Evolutionary conservation across 2,329 filamentous ascomycete genomes (phyloP), one percentile per base, ranked within the genome.

Genomic region (Curvularia eragrostidis): DNA sequence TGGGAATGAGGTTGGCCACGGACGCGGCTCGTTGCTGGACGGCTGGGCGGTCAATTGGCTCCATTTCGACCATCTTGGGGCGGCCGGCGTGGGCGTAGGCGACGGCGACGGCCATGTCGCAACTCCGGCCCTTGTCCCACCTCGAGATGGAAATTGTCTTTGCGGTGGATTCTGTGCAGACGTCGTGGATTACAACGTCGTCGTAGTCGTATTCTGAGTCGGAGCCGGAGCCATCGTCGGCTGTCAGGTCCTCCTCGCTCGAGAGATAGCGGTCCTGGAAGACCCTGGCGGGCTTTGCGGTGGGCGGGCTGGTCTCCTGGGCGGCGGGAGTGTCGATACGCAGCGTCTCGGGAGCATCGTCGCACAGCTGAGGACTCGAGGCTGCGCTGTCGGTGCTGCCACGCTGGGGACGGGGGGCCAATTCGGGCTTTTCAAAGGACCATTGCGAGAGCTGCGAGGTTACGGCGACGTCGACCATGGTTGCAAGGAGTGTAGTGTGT

Each of bases 201-300:
- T 73, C 74, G 48, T 70, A 74, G 62, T 75, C 72, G 54, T 68
- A 69, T 42, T 62, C 60, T 2, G 63, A 68, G 12, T 70, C 71
- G 0, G 68, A 71, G 5, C 34, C 48, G 1, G 42, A 70, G 48
- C 64, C 69, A 46, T 74, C 66, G 53, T 75, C 75, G 59, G 72
- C 71, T 9, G 75, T 74, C 10, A 77, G 68, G 54, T 76, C 74
- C 52, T 78, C 75, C 49, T 78, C 75, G 50, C 73, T 76, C 5
- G 74, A 77, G 38, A 77, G 68, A 57, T 78, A 78, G 19, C 73
- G 69, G 41, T 77, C 69, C 52, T 77, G 74, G 58, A 77, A 66
- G 48, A 67, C 58, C 43, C 67, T 51, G 53, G 58, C 59, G 19
- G 74, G 67, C 52, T 70, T 68, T 19, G 64, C 60, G 53, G 64